Evolutionary conservation across 257 asterid species (phyloP).

Genomic region (Striga asiatica): DNA sequence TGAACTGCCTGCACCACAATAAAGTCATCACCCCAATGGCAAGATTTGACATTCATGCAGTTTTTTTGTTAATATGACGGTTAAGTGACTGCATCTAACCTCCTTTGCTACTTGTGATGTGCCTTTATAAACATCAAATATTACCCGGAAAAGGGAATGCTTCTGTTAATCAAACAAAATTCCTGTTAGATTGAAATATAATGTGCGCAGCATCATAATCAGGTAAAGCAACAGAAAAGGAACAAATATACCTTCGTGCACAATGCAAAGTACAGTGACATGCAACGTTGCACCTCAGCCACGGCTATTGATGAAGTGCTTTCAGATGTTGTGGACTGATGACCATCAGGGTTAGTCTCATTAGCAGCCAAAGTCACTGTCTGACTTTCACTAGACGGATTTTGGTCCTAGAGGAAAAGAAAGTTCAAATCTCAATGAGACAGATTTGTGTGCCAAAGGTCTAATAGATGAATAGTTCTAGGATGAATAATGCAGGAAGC

Average conservation of each 20-base stretch:
- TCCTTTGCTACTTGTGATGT: conserved; percentile 61
- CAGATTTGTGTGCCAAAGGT: conserved; percentile 9
- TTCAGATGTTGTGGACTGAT: conserved; percentile 39
- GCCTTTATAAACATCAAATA: conserved; percentile 54
- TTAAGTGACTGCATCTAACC: conserved; percentile 33
- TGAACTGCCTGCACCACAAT: conserved; percentile 61
- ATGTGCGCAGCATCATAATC: conserved; percentile 5
- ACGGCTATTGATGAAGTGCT: conserved; percentile 35
- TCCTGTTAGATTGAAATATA: conserved; percentile 9
- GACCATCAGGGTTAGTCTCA: conserved; percentile 31
- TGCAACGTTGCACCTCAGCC: conserved; percentile 73
- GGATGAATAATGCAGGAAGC: neutral
- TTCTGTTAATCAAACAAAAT: conserved; percentile 46
- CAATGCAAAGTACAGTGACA: conserved; percentile 87
- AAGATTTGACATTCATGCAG: conserved; percentile 8
- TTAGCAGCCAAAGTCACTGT: conserved; percentile 21
- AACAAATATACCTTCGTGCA: conserved; percentile 72
- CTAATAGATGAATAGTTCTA: neutral
- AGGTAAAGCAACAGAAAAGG: conserved; percentile 10
- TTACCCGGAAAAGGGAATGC: conserved; percentile 75
- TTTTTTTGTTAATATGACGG: neutral
- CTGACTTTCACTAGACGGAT: conserved; percentile 34
- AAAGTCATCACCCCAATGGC: conserved; percentile 15
- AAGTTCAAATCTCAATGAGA: conserved; percentile 13
- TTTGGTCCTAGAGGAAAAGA: conserved; percentile 43